These are phyloP conservation scores for Xylaria arbuscula DNA, from an alignment of 2,329 filamentous ascomycete genomes.

Conservation along the genomic window DNA sequence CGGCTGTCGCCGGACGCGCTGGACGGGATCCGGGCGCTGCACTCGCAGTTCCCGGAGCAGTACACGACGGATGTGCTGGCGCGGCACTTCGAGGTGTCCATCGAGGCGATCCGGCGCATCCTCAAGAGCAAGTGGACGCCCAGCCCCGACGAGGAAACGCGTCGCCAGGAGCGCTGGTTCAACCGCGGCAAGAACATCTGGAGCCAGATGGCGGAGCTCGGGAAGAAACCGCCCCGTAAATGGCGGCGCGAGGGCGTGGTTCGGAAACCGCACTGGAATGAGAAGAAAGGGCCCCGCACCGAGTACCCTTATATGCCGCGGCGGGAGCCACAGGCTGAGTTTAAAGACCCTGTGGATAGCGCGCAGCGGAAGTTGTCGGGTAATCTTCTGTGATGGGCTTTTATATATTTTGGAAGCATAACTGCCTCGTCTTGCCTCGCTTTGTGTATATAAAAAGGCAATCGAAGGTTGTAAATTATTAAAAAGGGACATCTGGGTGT, in stretches of 20 bases:
- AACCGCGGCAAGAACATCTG: conserved; percentile 70
- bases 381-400: conserved; percentile 42
- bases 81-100: conserved; percentile 83
- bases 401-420: background rate
- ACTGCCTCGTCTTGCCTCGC: background rate
- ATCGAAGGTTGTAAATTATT: conserved; percentile 1
- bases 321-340: conserved; percentile 8
- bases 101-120: conserved; percentile 88
- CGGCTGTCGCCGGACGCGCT: conserved; percentile 91
- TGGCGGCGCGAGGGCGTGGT: conserved; percentile 68
- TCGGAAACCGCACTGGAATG: conserved; percentile 58
- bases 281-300: conserved; percentile 46
- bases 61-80: conserved; percentile 82
- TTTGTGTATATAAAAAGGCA: conserved; percentile 6
- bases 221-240: conserved; percentile 68
- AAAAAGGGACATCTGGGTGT: background rate
- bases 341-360: conserved; percentile 44
- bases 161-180: conserved; percentile 71
- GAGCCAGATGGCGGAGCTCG: conserved; percentile 68
- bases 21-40: conserved; percentile 86
- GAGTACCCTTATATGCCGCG: conserved; percentile 47
- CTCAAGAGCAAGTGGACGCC: conserved; percentile 82
- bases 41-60: conserved; percentile 78
- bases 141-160: conserved; percentile 64
- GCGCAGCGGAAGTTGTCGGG: conserved; percentile 46